phyloP scores from a whole-genome alignment of 805 yeast genomes.

The Alloascoidea africana region DNA sequence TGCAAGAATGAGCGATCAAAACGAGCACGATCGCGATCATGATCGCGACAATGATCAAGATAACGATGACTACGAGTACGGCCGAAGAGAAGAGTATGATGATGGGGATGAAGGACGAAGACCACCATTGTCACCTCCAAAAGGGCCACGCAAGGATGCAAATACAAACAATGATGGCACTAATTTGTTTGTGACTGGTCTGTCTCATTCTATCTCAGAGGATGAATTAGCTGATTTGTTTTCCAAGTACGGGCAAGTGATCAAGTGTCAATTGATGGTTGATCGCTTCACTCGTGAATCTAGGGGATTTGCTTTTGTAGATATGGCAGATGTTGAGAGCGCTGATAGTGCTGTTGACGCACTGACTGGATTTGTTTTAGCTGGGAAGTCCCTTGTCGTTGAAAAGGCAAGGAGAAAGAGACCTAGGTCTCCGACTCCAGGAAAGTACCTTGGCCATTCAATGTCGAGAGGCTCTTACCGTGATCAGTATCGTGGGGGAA shows the following conservation, averaged over 20 bases:
- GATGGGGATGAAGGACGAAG: too few relatives aligned
- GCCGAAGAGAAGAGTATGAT: too few relatives aligned
- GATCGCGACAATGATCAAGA: too few relatives aligned
- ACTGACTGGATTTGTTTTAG: conserved; percentile 25
- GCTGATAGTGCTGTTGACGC: conserved; percentile 30
- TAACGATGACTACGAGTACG: too few relatives aligned
- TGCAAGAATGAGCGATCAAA: too few relatives aligned
- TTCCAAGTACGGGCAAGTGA: conserved; percentile 15
- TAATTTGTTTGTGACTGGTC: conserved; percentile 19
- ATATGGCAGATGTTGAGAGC: conserved; percentile 23
- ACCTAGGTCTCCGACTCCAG: conserved; percentile 22
- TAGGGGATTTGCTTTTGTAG: conserved; percentile 37
- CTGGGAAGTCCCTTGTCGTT: conserved; percentile 26
- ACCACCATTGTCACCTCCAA: too few relatives aligned
- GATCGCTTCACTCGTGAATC: conserved; percentile 28
- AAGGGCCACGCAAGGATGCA: too few relatives aligned
- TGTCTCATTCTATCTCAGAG: conserved; percentile 16
- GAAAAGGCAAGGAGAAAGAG: conserved; percentile 26
- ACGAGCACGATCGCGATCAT: too few relatives aligned
- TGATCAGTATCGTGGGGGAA: background rate
- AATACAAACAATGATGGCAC: conserved; percentile 18
- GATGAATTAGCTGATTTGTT: conserved; percentile 14
- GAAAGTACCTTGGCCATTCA: conserved; percentile 19
- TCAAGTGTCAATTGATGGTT: conserved; percentile 23
- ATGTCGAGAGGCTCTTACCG: conserved; percentile 11